Evolutionary conservation across 257 asterid species (phyloP).

Genomic region (Fraxinus anomala): DNA sequence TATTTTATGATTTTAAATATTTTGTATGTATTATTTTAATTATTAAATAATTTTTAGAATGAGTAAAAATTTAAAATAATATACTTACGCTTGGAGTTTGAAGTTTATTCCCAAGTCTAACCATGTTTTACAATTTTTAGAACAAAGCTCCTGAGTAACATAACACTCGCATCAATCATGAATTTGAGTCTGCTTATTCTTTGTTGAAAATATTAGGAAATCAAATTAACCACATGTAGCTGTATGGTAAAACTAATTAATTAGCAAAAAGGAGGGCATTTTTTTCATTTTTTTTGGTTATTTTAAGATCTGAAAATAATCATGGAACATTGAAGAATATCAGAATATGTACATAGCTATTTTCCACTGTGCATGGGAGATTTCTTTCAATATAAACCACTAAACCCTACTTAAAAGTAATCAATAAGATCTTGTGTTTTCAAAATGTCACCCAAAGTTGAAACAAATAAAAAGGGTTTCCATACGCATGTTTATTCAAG

Average conservation of each 20-base stretch:
- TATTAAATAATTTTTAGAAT: no score
- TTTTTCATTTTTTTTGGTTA: no score
- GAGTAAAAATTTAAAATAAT: no score
- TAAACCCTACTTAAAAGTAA: neutral
- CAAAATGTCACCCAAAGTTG: neutral
- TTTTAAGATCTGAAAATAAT: neutral
- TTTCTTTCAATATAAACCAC: neutral
- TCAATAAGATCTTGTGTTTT: neutral
- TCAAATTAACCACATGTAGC: neutral
- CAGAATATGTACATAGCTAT: constrained; percentile 18
- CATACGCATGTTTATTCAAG: neutral
- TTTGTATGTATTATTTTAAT: no score
- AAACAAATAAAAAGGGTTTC: neutral
- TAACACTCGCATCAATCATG: no score
- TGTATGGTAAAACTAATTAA: neutral
- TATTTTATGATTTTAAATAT: no score
- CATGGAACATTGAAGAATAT: neutral
- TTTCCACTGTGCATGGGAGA: constrained; percentile 14
- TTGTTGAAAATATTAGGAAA: no score
- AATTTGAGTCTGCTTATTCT: no score
- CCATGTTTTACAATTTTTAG: no score
- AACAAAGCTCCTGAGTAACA: no score
- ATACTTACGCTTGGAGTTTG: no score
- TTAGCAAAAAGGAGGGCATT: neutral
- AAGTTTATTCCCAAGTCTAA: no score